Conservation (phyloP, 176 grass and related monocot species). For the Pharus latifolius region DNA sequence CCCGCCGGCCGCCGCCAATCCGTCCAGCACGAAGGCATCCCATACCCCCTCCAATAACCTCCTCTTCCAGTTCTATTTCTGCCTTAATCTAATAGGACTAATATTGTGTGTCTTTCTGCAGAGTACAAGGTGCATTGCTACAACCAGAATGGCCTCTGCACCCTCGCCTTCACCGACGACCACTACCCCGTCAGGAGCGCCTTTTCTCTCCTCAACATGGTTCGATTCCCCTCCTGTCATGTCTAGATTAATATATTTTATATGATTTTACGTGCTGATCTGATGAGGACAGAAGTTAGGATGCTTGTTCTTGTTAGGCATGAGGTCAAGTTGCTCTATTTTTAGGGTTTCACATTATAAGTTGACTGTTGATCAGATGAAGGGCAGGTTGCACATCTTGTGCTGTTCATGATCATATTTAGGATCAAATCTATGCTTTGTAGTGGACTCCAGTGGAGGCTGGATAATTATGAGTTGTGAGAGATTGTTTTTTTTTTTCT, state of each 20-base stretch:
- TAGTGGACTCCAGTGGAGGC: background rate
- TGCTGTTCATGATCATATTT: background rate
- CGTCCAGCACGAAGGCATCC: slow-evolving; percentile 47
- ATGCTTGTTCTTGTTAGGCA: background rate
- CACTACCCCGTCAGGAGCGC: slow-evolving; percentile 59
- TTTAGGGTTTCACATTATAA: no score
- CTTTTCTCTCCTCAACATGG: slow-evolving; percentile 47
- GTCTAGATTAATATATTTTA: background rate
- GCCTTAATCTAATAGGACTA: background rate
- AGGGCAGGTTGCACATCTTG: background rate
- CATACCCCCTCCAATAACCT: background rate
- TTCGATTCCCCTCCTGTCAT: background rate
- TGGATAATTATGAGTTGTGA: background rate
- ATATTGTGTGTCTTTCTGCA: background rate
- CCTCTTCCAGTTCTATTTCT: background rate
- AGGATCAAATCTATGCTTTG: background rate
- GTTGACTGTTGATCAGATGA: no score
- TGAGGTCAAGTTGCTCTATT: no score
- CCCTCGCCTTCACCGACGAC: slow-evolving; percentile 45
- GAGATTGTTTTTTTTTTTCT: background rate
- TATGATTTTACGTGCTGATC: background rate
- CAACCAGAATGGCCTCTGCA: slow-evolving; percentile 50
- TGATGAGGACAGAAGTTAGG: background rate
- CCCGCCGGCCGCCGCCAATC: slow-evolving; percentile 36
- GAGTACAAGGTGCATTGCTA: slow-evolving; percentile 67